phyloP scores from a whole-genome alignment of 208 protist species.

The Trypanosoma cruzi region DNA sequence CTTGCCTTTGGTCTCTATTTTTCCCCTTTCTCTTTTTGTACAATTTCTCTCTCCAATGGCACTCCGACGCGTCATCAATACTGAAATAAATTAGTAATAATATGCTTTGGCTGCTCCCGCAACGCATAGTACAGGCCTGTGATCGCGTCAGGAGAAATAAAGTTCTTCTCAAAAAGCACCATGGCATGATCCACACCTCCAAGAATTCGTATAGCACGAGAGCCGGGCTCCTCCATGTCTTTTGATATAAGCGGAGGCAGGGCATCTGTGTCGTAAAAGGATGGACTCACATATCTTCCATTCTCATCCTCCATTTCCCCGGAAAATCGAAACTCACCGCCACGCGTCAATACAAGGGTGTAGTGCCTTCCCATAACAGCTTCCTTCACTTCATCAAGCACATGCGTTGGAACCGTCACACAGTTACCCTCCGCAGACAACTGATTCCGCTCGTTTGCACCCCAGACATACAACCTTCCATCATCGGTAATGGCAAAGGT shows the following conservation, averaged over 20 bases:
- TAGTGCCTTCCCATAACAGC: slow-evolving; percentile 65
- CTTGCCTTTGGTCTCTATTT: background rate
- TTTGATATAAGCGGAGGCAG: slow-evolving; percentile 47
- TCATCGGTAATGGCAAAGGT: slow-evolving; percentile 70
- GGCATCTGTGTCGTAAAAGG: slow-evolving; percentile 57
- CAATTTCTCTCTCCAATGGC: too few relatives aligned
- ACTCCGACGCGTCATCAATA: background rate
- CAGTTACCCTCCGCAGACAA: slow-evolving; percentile 31
- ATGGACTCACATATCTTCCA: slow-evolving; percentile 35
- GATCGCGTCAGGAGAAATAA: slow-evolving; percentile 31
- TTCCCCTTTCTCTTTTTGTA: too few relatives aligned
- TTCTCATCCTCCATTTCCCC: slow-evolving; percentile 61
- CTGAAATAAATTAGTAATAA: slow-evolving; percentile 20
- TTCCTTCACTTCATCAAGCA: slow-evolving; percentile 72
- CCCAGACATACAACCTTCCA: slow-evolving; percentile 75
- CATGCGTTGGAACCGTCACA: slow-evolving; percentile 42
- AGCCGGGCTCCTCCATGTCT: slow-evolving; percentile 32
- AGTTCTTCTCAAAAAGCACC: slow-evolving; percentile 53
- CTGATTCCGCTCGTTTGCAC: slow-evolving; percentile 65
- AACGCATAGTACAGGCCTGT: slow-evolving; percentile 30
- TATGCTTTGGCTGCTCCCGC: slow-evolving; percentile 46
- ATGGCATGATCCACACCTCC: slow-evolving; percentile 65
- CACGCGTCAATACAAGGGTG: slow-evolving; percentile 58
- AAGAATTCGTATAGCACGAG: slow-evolving; percentile 54
- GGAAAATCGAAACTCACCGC: slow-evolving; percentile 51